Conservation (phyloP, 345 rosid species). For the Firmiana major region DNA sequence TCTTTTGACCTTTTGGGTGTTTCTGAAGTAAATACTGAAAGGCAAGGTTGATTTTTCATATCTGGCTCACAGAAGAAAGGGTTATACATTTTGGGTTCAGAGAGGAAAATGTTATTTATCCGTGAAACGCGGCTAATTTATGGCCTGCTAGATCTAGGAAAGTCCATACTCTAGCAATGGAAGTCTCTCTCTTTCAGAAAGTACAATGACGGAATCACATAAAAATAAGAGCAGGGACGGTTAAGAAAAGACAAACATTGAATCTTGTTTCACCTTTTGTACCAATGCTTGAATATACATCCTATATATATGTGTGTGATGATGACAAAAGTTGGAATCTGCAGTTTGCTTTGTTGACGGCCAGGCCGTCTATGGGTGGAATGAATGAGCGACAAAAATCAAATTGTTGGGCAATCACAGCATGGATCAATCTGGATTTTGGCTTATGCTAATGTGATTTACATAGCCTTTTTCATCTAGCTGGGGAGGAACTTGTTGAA, state of each 20-base stretch:
- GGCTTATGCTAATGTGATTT: not conserved
- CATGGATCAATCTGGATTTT: not conserved
- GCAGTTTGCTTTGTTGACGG: not conserved
- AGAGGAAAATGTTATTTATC: not conserved
- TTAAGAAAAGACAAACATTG: not conserved
- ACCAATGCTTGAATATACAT: not conserved
- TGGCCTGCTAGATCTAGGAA: constrained; percentile 31
- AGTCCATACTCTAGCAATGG: constrained; percentile 23
- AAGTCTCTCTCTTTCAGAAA: constrained; percentile 8
- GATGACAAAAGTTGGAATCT: not conserved
- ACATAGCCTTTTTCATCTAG: not conserved
- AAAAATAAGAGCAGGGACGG: not conserved
- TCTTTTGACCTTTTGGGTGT: not conserved
- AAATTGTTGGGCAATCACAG: not conserved
- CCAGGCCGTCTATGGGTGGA: not conserved
- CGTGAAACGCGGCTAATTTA: constrained; percentile 13
- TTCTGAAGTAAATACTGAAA: not conserved
- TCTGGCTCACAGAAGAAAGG: not conserved
- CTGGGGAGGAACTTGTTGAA: not conserved
- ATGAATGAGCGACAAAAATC: not conserved
- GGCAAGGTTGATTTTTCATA: not conserved
- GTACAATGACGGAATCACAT: not conserved
- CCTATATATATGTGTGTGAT: not conserved
- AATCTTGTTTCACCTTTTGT: not conserved
- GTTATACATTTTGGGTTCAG: not conserved